Conservation (phyloP, 257 asterid genomes). For the Fraxinus quadrangulata region DNA sequence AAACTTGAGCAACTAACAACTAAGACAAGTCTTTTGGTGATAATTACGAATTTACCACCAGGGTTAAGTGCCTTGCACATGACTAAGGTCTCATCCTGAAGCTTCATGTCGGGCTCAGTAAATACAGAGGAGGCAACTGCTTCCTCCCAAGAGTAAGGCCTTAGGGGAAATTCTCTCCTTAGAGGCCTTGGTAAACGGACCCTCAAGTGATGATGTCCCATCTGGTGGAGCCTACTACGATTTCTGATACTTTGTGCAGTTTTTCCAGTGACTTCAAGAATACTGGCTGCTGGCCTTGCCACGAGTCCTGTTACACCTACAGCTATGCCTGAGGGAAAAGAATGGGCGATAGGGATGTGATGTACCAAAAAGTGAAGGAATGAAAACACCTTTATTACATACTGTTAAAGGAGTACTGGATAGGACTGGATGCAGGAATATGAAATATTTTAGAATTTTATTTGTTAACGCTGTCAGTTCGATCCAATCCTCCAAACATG, state of each 20-base stretch:
- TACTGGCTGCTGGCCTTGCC: slow-evolving; percentile 97
- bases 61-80: slow-evolving; percentile 72
- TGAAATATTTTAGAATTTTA: background rate
- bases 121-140: slow-evolving; percentile 81
- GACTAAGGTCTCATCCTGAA: slow-evolving; percentile 57
- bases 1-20: slow-evolving; percentile 74
- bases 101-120: slow-evolving; percentile 52
- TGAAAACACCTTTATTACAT: background rate
- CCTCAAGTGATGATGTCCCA: slow-evolving; percentile 58
- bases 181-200: slow-evolving; percentile 90
- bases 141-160: slow-evolving; percentile 93
- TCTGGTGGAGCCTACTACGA: slow-evolving; percentile 75
- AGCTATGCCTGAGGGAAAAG: slow-evolving; percentile 66
- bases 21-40: slow-evolving; percentile 60
- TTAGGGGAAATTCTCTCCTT: slow-evolving; percentile 61
- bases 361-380: background rate
- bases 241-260: slow-evolving; percentile 96
- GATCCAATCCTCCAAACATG: background rate
- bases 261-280: slow-evolving; percentile 95
- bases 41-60: slow-evolving; percentile 59
- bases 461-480: background rate
- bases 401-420: background rate
- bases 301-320: slow-evolving; percentile 92
- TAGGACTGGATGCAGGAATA: background rate
- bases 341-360: background rate